Base-by-base conservation (phyloP, 2,329 filamentous ascomycete genomes). In the Fusarium coffeatum region DNA sequence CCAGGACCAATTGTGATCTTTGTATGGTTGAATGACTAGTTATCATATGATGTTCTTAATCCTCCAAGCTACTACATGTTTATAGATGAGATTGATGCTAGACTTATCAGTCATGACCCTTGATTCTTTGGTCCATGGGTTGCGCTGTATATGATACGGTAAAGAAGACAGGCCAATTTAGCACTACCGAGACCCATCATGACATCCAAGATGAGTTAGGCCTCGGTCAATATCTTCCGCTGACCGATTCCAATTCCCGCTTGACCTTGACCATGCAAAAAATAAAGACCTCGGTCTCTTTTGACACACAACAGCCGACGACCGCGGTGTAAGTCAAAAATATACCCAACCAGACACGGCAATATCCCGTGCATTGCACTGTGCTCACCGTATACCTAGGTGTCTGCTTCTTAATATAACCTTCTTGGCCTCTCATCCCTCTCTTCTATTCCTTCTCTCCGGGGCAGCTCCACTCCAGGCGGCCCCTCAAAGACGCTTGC, bases 391-490 rank as follows among this genome's bases (percentile, higher is more conserved):
- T 55, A 37, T 63, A 22, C 34, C 34, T 37, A 37, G 34, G 34
- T 37, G 18, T 37, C 34, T 37, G 34, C 55, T 49, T 46, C 22
- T 58, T 65, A 54, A 50, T 64, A 62, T 69, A 50, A 57, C 41
- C 58, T 49, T 46, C 27, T 11, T 11, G n/a, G 47, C 23, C 18
- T 51, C 22, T 55, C 59, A 42, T 22, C 43, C 30, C 34, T 34
- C 53, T 43, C 28, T 48, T 62, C 37, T 5, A 55, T 62, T 68
- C 71, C 72, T 75, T 74, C 68, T 69, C 64, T 49, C 71, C 69
- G 69, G 71, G 68, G 61, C 71, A 59, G 69, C 72, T 72, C 73
- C 72, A 72, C 73, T 65, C 34, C 30, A 56, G 48, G 68, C 65
- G 43, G 64, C 65, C 64, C 62, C 62, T 62, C 54, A 57, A 49